Evolutionary conservation across 1,284 basidiomycete genomes (phyloP), one percentile per base, ranked within the genome.

Genomic region (Moniliella sp.): DNA sequence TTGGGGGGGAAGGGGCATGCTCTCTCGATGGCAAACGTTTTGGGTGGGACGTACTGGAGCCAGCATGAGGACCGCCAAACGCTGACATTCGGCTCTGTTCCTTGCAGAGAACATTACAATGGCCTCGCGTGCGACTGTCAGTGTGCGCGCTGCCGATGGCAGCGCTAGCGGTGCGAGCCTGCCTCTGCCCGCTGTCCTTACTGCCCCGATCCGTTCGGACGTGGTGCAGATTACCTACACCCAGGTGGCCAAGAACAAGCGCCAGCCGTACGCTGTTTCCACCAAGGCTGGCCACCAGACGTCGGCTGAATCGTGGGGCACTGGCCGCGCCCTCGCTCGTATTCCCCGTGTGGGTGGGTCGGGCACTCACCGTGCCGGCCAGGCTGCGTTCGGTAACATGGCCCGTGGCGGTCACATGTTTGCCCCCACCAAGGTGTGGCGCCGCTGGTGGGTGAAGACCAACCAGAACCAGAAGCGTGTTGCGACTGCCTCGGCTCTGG

Each of bases 381-480:
- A 91, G 78, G 91, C 82, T 63, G 86, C 91, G 26, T 94, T 97
- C 69, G 91, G 88, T 64, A 56, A 57, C 54, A 53, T 52, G 49
- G 51, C 44, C 43, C 57, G 57, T 28, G 86, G 88, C 62, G 91
- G 88, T 73, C 84, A 88, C 64, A 97, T 99, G 88, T 97, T 97
- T 68, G 86, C 88, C 28, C 88, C 91, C 27, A 97, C 88, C 68
- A 94, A 91, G 73, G 81, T 76, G 62, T 97, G 88, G 88, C 78
- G 91, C 68, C 88, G 78, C 65, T 99, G 91, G 91, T 88, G 94
- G 69, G 79, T 97, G 71, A 99, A 94, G 73, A 81, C 84, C 47
- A 93, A 91, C 76, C 81, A 86, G 71, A 91, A 88, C 73, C 88
- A 97, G 69, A 81, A 81, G 64, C 82, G 91, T 52, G 94, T 82